phyloP scores from a whole-genome alignment of 1,284 basidiomycete species.

The Hymenochaete sp. region DNA sequence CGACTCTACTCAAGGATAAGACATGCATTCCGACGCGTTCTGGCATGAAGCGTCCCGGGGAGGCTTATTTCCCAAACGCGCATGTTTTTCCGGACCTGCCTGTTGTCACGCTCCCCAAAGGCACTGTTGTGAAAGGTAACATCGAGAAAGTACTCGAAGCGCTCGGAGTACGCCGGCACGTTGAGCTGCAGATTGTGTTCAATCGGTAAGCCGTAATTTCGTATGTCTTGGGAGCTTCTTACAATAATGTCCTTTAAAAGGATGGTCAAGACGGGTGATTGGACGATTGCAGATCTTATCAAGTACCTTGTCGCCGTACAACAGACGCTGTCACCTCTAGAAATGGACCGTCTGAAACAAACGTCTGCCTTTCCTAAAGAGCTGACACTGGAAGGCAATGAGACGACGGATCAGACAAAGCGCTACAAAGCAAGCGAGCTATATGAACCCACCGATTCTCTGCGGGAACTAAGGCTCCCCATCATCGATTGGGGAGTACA shows the following conservation, averaged over 20 bases:
- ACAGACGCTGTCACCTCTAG: conserved; percentile 57
- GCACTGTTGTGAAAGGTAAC: conserved; percentile 52
- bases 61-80: conserved; percentile 85
- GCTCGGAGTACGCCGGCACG: conserved; percentile 85
- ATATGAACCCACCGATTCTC: conserved; percentile 76
- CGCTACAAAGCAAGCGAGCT: conserved; percentile 61
- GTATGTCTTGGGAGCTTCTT: background rate
- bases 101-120: conserved; percentile 60
- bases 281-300: conserved; percentile 71
- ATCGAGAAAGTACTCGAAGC: conserved; percentile 72
- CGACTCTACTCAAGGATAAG: conserved; percentile 49
- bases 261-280: conserved; percentile 80
- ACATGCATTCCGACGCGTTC: conserved; percentile 79
- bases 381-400: conserved; percentile 21
- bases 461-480: conserved; percentile 71
- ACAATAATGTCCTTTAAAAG: conserved; percentile 31
- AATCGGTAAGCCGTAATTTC: conserved; percentile 43
- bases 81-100: conserved; percentile 86
- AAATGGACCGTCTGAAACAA: conserved; percentile 65
- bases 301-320: conserved; percentile 87
- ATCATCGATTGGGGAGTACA: conserved; percentile 82
- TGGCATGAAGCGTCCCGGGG: conserved; percentile 67
- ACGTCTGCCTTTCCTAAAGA: conserved; percentile 81
- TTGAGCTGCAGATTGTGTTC: conserved; percentile 86
- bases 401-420: conserved; percentile 30